Conservation (phyloP, 2,329 filamentous ascomycete species). For the Pseudocercospora fuligena region DNA sequence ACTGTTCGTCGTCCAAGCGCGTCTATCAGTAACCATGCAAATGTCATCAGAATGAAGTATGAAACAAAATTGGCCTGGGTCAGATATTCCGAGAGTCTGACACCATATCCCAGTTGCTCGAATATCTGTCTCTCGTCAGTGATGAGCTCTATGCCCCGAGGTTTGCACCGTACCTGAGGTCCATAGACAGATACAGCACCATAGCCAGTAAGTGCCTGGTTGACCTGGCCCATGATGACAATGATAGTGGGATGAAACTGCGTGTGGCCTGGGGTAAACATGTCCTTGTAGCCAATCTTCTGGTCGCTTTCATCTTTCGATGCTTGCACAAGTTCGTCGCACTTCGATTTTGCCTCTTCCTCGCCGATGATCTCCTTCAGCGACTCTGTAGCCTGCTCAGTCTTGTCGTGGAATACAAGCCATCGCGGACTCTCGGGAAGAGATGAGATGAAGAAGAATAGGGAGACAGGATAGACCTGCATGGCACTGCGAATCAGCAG, state of each 20-base stretch:
- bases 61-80: slow-evolving; percentile 66
- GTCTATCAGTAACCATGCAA: slow-evolving; percentile 65
- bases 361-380: slow-evolving; percentile 58
- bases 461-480: slow-evolving; percentile 62
- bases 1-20: slow-evolving; percentile 59
- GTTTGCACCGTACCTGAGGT: slow-evolving; percentile 48
- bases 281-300: slow-evolving; percentile 59
- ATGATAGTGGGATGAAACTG: slow-evolving; percentile 64
- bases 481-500: slow-evolving; percentile 46
- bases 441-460: slow-evolving; percentile 58
- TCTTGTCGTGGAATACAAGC: slow-evolving; percentile 57
- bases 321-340: slow-evolving; percentile 57
- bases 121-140: slow-evolving; percentile 51
- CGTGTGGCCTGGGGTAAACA: slow-evolving; percentile 59
- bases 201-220: slow-evolving; percentile 61
- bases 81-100: slow-evolving; percentile 58
- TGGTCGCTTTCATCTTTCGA: slow-evolving; percentile 55
- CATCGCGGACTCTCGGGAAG: slow-evolving; percentile 64
- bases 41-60: slow-evolving; percentile 66
- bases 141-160: not conserved
- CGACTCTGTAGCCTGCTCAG: slow-evolving; percentile 57
- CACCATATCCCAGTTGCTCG: slow-evolving; percentile 62
- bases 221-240: slow-evolving; percentile 67
- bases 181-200: slow-evolving; percentile 65
- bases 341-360: slow-evolving; percentile 53